Evolutionary conservation across 257 asterid species (phyloP).

Genomic region (Ligustrum vulgare): DNA sequence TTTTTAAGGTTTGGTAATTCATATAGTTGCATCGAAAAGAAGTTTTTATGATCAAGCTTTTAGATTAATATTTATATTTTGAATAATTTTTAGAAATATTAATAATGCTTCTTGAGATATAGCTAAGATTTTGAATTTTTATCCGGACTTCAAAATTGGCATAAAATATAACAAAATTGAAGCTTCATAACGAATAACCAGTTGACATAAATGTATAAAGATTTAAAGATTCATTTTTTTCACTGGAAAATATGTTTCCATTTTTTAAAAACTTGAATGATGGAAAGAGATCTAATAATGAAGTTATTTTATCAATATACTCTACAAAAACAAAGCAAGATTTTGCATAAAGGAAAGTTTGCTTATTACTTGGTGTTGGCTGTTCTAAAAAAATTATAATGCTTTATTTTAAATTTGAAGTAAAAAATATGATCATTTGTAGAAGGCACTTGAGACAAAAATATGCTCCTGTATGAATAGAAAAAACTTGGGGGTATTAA

Average conservation of each 20-base stretch:
- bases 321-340: not conserved
- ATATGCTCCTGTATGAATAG: not conserved
- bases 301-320: not conserved
- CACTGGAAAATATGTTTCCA: not conserved
- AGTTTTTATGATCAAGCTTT: slow-evolving; percentile 14
- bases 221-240: not conserved
- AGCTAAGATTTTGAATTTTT: not conserved
- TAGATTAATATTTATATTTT: not conserved
- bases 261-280: not conserved
- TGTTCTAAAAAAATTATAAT: slow-evolving; percentile 1
- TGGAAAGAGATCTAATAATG: not conserved
- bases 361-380: not conserved
- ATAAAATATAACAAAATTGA: not conserved
- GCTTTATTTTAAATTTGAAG: not conserved
- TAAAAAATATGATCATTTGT: slow-evolving; percentile 9
- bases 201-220: not conserved
- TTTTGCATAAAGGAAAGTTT: slow-evolving; percentile 14
- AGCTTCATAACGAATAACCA: not conserved
- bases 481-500: not conserved
- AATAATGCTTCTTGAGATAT: not conserved
- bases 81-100: not conserved
- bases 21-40: not conserved
- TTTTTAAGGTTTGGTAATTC: not conserved
- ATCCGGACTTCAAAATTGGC: slow-evolving; percentile 11
- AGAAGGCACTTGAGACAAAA: slow-evolving; percentile 1